Conservation (phyloP, 1,284 basidiomycete genomes). For the Leccinum huronense region DNA sequence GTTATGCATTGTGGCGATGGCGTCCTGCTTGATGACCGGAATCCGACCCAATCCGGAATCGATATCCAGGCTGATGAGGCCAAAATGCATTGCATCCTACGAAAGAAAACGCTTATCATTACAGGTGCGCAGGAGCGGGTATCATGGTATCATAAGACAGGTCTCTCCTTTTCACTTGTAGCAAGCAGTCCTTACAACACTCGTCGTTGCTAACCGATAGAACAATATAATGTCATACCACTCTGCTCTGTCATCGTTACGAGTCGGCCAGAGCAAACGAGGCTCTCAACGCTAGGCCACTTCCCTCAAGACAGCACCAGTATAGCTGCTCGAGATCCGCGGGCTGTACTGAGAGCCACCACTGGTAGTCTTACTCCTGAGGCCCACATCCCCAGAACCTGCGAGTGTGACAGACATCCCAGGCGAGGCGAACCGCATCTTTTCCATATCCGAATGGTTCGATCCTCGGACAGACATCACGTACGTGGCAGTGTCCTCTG, state of each 20-base stretch:
- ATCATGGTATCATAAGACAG: background rate
- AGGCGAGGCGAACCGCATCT: constrained; percentile 6
- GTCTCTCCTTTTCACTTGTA: background rate
- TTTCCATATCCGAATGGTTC: background rate
- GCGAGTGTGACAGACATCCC: constrained; percentile 7
- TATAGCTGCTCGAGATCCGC: background rate
- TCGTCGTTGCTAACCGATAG: background rate
- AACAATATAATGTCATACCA: background rate
- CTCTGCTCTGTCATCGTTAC: background rate
- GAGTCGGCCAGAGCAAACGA: background rate
- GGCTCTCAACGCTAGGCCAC: background rate
- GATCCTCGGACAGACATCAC: constrained; percentile 2
- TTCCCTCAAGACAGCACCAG: background rate
- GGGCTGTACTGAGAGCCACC: background rate
- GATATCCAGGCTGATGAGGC: background rate
- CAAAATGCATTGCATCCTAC: background rate
- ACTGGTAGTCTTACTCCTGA: background rate
- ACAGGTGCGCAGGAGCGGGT: background rate
- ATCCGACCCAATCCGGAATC: too few species aligned
- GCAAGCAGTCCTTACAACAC: background rate
- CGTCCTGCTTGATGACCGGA: background rate
- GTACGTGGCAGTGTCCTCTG: constrained; percentile 7
- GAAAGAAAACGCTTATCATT: background rate
- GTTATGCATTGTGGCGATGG: background rate
- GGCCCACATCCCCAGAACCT: background rate